These are phyloP conservation scores for Teratosphaeria zuluensis DNA, from an alignment of 2,329 filamentous ascomycete genomes.

Conservation along the genomic window DNA sequence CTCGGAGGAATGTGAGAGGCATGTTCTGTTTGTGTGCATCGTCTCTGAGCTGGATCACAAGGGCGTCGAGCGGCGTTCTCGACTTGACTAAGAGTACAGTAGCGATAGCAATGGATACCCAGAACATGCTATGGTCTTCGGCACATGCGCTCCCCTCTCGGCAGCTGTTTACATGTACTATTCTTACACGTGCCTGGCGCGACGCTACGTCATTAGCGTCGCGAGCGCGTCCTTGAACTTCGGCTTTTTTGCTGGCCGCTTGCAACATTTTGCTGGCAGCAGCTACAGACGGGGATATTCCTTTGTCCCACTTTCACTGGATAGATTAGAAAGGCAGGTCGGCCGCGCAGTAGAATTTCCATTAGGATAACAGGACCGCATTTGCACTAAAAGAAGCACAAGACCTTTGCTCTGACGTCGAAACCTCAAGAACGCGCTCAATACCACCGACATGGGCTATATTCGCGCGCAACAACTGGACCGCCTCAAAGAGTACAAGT, in stretches of 20 bases:
- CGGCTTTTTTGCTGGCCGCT: neutral
- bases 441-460: constrained; percentile 63
- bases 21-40: neutral
- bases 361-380: neutral
- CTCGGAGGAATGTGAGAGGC: neutral
- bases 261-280: neutral
- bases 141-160: neutral
- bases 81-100: neutral
- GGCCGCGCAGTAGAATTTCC: neutral
- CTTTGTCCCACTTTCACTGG: neutral
- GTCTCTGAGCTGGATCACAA: neutral
- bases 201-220: neutral
- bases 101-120: neutral
- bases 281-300: neutral
- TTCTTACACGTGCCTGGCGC: too few species aligned
- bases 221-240: neutral
- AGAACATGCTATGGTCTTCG: neutral
- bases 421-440: neutral
- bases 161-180: neutral
- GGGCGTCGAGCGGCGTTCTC: neutral
- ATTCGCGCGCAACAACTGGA: constrained; percentile 84
- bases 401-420: neutral
- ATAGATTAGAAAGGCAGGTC: too few species aligned
- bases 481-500: constrained; percentile 89
- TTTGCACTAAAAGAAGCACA: neutral